Conservation (phyloP, 306 rosid species). For the Malus domestica region DNA sequence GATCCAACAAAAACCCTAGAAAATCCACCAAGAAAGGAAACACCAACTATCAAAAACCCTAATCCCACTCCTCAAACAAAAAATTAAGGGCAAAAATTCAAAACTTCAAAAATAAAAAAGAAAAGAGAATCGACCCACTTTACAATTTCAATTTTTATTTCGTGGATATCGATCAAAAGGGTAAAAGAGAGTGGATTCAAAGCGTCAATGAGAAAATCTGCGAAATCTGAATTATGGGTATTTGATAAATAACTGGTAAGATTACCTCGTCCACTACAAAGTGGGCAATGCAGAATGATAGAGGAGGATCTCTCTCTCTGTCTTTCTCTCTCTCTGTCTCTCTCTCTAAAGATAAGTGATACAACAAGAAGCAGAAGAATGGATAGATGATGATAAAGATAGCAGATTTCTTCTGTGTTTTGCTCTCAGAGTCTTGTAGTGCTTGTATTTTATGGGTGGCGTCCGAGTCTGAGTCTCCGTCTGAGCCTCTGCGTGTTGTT, state of each 20-base stretch:
- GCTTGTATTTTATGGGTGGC: neutral
- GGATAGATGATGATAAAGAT: neutral
- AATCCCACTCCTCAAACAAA: slow-evolving; percentile 10
- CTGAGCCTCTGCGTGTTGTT: neutral
- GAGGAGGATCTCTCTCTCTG: slow-evolving; percentile 20
- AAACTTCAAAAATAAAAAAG: neutral
- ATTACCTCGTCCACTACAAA: slow-evolving; percentile 54
- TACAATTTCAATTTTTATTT: neutral
- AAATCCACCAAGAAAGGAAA: slow-evolving; percentile 15
- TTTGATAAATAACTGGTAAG: slow-evolving; percentile 12
- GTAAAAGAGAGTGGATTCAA: slow-evolving; percentile 14
- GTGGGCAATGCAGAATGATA: slow-evolving; percentile 47
- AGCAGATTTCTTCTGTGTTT: neutral
- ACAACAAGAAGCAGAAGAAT: neutral
- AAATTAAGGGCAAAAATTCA: neutral
- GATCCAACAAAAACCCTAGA: slow-evolving; percentile 52
- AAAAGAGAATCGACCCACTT: neutral
- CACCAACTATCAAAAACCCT: slow-evolving; percentile 24
- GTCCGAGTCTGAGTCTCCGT: neutral
- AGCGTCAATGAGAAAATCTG: slow-evolving; percentile 1
- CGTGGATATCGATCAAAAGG: slow-evolving; percentile 20
- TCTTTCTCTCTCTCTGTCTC: neutral
- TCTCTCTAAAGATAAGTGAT: neutral
- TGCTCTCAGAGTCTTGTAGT: neutral
- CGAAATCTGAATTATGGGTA: neutral